Evolutionary conservation across 306 rosid genomes (phyloP).

Genomic region (Quercus cerris): DNA sequence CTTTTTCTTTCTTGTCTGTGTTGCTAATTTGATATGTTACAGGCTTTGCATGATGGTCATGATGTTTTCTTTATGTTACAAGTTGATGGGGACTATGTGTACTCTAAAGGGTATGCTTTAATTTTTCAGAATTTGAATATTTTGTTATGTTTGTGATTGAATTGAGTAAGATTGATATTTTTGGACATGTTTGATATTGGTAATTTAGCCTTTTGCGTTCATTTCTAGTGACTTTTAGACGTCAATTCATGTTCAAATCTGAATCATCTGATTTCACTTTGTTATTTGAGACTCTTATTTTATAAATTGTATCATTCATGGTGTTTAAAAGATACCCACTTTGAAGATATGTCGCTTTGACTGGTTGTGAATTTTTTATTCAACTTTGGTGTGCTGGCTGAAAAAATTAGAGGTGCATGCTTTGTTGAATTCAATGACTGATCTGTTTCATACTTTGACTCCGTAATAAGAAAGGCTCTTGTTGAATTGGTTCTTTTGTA

Average conservation of each 20-base stretch:
- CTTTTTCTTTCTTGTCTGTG: neutral
- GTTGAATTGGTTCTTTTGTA: conserved; percentile 20
- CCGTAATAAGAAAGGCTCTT: conserved; percentile 13
- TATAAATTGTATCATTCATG: neutral
- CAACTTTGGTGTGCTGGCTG: neutral
- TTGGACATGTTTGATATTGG: neutral
- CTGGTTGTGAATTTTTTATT: neutral
- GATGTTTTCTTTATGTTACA: conserved; percentile 77
- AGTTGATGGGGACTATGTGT: conserved; percentile 74
- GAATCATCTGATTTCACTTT: neutral
- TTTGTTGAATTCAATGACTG: conserved; percentile 3
- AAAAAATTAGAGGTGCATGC: neutral
- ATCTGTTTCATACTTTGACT: conserved; percentile 2
- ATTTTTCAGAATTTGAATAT: neutral
- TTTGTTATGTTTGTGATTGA: neutral
- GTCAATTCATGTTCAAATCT: neutral
- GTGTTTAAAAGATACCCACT: neutral
- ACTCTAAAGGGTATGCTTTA: conserved; percentile 68
- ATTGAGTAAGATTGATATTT: neutral
- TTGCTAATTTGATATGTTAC: conserved; percentile 16
- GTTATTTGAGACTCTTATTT: neutral
- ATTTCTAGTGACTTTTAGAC: neutral
- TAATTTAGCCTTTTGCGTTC: neutral
- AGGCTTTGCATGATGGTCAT: conserved; percentile 89
- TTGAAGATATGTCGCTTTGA: neutral